phyloP scores from a whole-genome alignment of 345 rosid genomes.

The Populus deltoides region DNA sequence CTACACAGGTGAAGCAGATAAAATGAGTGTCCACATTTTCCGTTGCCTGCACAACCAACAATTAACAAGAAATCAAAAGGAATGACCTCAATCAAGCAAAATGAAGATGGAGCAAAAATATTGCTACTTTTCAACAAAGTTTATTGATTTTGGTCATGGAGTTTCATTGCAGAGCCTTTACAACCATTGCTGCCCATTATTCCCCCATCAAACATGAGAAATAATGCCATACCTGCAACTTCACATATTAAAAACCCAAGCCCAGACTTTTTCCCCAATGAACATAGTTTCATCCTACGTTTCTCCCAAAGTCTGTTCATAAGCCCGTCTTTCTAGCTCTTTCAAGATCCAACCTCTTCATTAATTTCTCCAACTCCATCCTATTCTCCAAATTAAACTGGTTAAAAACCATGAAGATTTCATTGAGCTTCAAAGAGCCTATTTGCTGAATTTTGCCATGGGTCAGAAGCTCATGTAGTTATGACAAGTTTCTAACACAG shows the following conservation, averaged over 20 bases:
- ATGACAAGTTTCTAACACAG: neutral
- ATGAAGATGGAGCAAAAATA: neutral
- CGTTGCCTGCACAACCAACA: slow-evolving; percentile 51
- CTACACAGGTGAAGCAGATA: slow-evolving; percentile 77
- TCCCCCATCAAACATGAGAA: neutral
- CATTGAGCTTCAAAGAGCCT: neutral
- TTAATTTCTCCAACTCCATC: neutral
- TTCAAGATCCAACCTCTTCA: neutral
- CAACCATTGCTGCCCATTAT: neutral
- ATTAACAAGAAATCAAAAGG: neutral
- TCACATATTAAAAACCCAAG: neutral
- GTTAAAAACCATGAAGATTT: neutral
- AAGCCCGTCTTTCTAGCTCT: neutral
- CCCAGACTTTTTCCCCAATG: neutral
- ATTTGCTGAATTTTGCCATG: neutral
- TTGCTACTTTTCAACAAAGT: neutral
- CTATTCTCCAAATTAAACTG: neutral
- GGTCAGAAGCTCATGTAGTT: neutral
- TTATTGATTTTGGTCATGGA: neutral
- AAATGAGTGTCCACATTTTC: slow-evolving; percentile 69
- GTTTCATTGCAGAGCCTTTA: neutral
- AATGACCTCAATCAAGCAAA: neutral
- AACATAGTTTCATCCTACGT: neutral
- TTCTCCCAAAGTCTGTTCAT: neutral
- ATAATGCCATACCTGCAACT: neutral